These are phyloP conservation scores for Myriangium duriaei DNA, from an alignment of 2,329 filamentous ascomycete genomes.

Conservation along the genomic window DNA sequence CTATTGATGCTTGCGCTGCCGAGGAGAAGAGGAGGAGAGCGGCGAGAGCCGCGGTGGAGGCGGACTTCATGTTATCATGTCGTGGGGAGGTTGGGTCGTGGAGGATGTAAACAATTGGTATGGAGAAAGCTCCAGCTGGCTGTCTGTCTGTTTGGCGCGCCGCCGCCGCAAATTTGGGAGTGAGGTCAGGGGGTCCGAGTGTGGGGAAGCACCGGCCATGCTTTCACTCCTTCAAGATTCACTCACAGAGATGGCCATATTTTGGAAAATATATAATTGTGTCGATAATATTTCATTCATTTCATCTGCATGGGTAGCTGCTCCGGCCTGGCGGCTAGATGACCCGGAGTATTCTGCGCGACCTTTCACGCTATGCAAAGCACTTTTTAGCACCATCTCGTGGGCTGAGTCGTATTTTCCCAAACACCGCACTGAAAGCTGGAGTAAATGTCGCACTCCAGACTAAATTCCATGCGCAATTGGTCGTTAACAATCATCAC, in stretches of 20 bases:
- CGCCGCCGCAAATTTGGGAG: no score
- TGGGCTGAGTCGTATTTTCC: neutral
- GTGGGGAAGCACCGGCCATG: no score
- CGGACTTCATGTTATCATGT: constrained; percentile 6
- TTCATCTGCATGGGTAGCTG: neutral
- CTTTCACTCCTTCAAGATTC: no score
- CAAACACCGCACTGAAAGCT: neutral
- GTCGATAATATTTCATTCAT: neutral
- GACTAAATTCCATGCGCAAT: neutral
- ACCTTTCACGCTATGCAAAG: neutral
- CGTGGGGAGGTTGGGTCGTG: neutral
- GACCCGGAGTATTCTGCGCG: neutral
- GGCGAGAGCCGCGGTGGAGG: constrained; percentile 5
- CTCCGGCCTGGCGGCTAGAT: neutral
- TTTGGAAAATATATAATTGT: no score
- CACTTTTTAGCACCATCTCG: neutral
- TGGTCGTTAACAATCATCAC: no score
- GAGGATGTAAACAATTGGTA: no score
- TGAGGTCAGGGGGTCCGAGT: no score
- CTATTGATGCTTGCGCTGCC: constrained; percentile 53
- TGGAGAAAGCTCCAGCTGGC: no score
- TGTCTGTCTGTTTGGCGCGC: no score
- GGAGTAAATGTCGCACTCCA: neutral
- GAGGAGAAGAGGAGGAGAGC: constrained; percentile 6
- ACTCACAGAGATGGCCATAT: no score